phyloP scores from a whole-genome alignment of 805 yeast genomes.

The Gaillardinia entomophila region DNA sequence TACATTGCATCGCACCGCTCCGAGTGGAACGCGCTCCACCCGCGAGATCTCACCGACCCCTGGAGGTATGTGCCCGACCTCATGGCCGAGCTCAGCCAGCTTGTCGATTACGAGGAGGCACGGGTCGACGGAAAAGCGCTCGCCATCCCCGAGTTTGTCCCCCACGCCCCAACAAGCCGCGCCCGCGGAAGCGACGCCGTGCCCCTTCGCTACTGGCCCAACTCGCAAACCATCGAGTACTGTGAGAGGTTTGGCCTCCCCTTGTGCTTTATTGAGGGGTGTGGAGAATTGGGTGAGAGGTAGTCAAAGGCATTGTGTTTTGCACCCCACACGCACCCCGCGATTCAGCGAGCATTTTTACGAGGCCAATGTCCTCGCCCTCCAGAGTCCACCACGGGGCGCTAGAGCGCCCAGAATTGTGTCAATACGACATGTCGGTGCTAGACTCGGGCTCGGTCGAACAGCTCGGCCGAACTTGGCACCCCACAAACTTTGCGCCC shows the following conservation, averaged over 20 bases:
- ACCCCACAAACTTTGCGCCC: no score
- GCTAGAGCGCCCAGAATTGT: no score
- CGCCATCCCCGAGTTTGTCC: constrained; percentile 18
- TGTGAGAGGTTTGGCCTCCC: constrained; percentile 19
- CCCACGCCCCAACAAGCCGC: constrained; percentile 15
- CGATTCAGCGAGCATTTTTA: no score
- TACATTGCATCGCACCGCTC: constrained; percentile 9
- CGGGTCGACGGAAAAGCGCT: constrained; percentile 6
- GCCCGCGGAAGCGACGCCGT: constrained; percentile 5
- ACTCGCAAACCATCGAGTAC: constrained; percentile 30
- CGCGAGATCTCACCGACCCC: constrained; percentile 9
- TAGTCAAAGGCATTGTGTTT: no score
- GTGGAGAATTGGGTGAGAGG: no score
- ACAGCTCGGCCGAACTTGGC: no score
- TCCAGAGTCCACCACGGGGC: no score
- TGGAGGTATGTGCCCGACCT: constrained; percentile 4
- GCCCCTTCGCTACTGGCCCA: constrained; percentile 26
- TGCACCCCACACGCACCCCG: no score
- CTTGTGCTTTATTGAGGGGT: no score
- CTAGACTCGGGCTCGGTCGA: no score
- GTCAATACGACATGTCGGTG: no score
- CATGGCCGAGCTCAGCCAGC: constrained; percentile 12
- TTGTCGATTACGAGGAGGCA: constrained; percentile 13
- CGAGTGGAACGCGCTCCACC: constrained; percentile 8
- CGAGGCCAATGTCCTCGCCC: no score